Evolutionary conservation across 1,139 yeast species (phyloP).

Genomic region (Arxiozyma slooffiae): DNA sequence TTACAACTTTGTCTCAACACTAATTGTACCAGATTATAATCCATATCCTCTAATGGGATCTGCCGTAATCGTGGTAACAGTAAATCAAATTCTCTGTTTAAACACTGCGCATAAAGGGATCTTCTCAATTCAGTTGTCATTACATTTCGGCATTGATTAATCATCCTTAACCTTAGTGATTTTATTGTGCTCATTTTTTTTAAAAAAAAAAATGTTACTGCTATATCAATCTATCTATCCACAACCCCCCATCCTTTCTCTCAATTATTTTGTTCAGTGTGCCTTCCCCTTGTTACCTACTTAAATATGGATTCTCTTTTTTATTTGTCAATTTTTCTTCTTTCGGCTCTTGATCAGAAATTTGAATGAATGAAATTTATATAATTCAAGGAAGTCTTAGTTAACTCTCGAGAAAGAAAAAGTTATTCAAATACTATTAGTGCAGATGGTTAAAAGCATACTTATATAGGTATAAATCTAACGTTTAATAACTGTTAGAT

Average conservation of each 20-base stretch:
- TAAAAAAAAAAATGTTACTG: too few species aligned
- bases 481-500: too few species aligned
- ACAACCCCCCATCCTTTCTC: not conserved
- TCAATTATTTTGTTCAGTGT: not conserved
- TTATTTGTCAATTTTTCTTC: too few species aligned
- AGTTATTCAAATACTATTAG: not conserved
- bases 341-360: not conserved
- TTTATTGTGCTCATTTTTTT: not conserved
- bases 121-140: constrained; percentile 11
- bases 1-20: constrained; percentile 20
- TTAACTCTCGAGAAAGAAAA: not conserved
- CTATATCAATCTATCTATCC: not conserved
- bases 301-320: not conserved
- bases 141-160: not conserved
- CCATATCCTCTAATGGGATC: constrained; percentile 16
- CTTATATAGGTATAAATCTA: too few species aligned
- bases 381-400: not conserved
- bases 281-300: not conserved
- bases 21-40: constrained; percentile 19
- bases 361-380: not conserved
- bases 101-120: constrained; percentile 15
- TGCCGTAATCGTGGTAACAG: constrained; percentile 12
- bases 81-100: constrained; percentile 21
- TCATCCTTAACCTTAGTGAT: not conserved
- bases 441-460: not conserved